phyloP scores from a whole-genome alignment of 1,139 yeast genomes.

The Hansenula lynferdii region DNA sequence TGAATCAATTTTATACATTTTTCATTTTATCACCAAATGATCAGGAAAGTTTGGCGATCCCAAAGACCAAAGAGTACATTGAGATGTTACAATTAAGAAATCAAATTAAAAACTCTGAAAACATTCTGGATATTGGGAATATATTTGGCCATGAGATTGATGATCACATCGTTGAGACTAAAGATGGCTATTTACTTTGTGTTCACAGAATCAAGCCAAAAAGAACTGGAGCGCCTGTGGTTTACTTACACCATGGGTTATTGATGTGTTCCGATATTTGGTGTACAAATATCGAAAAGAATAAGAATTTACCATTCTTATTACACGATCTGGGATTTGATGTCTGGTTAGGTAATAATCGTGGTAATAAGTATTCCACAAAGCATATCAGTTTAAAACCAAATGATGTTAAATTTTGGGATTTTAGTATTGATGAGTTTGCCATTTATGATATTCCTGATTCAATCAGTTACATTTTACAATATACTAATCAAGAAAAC shows the following conservation, averaged over 20 bases:
- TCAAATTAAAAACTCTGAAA: slow-evolving; percentile 33
- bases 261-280: slow-evolving; percentile 89
- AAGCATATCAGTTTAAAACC: slow-evolving; percentile 39
- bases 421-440: slow-evolving; percentile 51
- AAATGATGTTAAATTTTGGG: slow-evolving; percentile 49
- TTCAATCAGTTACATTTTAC: slow-evolving; percentile 51
- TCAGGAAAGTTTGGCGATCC: slow-evolving; percentile 5
- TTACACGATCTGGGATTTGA: slow-evolving; percentile 34
- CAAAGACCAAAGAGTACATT: slow-evolving; percentile 20
- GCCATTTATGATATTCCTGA: slow-evolving; percentile 73
- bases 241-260: slow-evolving; percentile 86
- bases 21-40: slow-evolving; percentile 1
- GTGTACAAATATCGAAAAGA: slow-evolving; percentile 65
- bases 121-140: slow-evolving; percentile 61
- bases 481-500: slow-evolving; percentile 32
- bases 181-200: slow-evolving; percentile 50
- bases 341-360: slow-evolving; percentile 89
- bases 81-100: slow-evolving; percentile 22
- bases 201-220: slow-evolving; percentile 46
- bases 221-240: slow-evolving; percentile 40
- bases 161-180: slow-evolving; percentile 52
- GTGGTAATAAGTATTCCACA: slow-evolving; percentile 84
- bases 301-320: slow-evolving; percentile 67
- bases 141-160: slow-evolving; percentile 55
- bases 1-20: slow-evolving; percentile 10